A percentile compares a stretch with the other conserved stretches of the same genome.
Conservation (phyloP, 2,329 filamentous ascomycete species). For the Sporothrix mexicana region DNA sequence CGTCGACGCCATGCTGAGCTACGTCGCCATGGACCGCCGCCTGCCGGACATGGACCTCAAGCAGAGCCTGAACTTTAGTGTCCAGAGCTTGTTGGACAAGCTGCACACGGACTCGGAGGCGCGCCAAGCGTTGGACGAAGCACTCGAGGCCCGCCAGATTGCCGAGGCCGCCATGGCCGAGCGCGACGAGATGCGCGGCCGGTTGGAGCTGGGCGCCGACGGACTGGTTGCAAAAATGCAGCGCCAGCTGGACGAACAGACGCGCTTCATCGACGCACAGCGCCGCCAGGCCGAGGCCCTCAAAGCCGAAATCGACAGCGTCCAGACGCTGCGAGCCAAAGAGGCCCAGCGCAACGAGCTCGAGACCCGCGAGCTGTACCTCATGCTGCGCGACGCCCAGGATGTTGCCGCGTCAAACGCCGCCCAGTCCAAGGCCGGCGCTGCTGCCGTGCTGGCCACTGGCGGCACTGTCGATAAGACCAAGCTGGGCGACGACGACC, state of each 20-base stretch:
- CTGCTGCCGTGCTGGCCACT: constrained; percentile 15
- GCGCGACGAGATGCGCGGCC: constrained; percentile 89
- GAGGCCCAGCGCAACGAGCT: constrained; percentile 94
- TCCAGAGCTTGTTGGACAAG: constrained; percentile 93
- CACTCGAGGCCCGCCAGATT: constrained; percentile 86
- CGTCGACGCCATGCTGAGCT: constrained; percentile 98
- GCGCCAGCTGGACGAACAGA: constrained; percentile 91
- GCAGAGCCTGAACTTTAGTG: constrained; percentile 96
- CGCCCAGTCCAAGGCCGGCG: constrained; percentile 44
- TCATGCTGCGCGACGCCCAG: constrained; percentile 97
- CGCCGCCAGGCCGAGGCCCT: constrained; percentile 82
- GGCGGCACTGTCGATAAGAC: constrained; percentile 44
- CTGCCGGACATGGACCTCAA: constrained; percentile 97
- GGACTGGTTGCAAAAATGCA: constrained; percentile 92
- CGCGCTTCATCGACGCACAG: constrained; percentile 88
- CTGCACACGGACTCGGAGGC: constrained; percentile 96
- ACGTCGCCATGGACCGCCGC: constrained; percentile 96
- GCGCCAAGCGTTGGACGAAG: constrained; percentile 88
- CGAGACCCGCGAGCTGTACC: constrained; percentile 93
- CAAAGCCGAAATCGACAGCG: constrained; percentile 85
- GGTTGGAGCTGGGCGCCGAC: constrained; percentile 89
- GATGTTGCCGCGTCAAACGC: constrained; percentile 91
- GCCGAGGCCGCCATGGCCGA: constrained; percentile 96
- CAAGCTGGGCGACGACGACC: constrained; percentile 67
- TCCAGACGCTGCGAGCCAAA: constrained; percentile 84